These are phyloP conservation scores for Euryodendron excelsum DNA, from an alignment of 148 eudicot genomes.

Conservation along the genomic window DNA sequence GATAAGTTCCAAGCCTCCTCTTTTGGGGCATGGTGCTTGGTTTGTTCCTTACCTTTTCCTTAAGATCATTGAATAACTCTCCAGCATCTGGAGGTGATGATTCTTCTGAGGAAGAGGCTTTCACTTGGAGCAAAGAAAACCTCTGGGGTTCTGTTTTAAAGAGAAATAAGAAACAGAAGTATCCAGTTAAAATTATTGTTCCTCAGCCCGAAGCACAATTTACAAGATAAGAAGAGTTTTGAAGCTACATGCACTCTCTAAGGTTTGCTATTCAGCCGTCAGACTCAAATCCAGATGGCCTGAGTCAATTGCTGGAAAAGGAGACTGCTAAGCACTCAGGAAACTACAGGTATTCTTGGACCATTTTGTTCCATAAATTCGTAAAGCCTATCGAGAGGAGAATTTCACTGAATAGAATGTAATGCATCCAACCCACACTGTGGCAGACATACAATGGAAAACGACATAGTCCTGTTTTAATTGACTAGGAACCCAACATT, in stretches of 20 bases:
- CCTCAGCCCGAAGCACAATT: neutral
- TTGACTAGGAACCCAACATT: no score
- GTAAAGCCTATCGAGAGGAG: neutral
- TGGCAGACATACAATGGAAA: neutral
- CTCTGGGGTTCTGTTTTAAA: conserved; percentile 55
- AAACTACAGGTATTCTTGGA: neutral
- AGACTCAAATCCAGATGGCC: neutral
- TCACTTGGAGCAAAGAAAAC: conserved; percentile 56
- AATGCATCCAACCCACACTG: neutral
- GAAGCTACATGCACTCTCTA: neutral
- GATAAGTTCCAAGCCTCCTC: neutral
- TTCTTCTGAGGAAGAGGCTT: conserved; percentile 75
- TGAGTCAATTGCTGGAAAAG: neutral
- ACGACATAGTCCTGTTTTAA: no score
- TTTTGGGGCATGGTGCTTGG: neutral
- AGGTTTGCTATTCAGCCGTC: neutral
- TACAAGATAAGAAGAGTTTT: neutral
- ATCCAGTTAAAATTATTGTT: neutral
- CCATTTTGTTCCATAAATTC: neutral
- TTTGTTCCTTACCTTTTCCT: conserved; percentile 66
- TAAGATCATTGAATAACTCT: conserved; percentile 73
- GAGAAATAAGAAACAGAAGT: neutral
- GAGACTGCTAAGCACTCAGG: neutral
- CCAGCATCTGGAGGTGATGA: conserved; percentile 51
- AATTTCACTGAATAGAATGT: neutral